A percentile compares a stretch with the other conserved stretches of the same genome.
Evolutionary conservation across 106 monocot genomes (phyloP).

Genomic region (Allium fistulosum): DNA sequence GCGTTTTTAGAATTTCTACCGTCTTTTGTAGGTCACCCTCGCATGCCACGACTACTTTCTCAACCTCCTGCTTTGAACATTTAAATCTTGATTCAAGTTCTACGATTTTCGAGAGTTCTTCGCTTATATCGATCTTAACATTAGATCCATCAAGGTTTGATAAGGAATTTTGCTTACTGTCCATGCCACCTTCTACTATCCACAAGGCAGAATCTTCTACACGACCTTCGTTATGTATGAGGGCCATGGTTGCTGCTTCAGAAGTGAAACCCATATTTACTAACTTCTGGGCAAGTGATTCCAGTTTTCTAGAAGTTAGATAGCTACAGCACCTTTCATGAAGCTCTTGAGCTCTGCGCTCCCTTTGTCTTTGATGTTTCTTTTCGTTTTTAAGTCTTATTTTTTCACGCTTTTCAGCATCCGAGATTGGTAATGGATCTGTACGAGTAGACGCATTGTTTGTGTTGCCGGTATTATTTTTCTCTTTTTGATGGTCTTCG

Average conservation of each 20-base stretch:
- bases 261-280: conserved; percentile 80
- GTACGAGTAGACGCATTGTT: background rate
- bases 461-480: conserved; percentile 12
- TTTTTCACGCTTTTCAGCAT: conserved; percentile 85
- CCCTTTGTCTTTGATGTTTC: conserved; percentile 88
- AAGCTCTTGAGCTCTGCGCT: conserved; percentile 74
- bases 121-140: conserved; percentile 71
- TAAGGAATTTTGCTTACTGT: conserved; percentile 25
- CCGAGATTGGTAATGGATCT: conserved; percentile 56
- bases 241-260: conserved; percentile 66
- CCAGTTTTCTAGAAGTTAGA: conserved; percentile 81
- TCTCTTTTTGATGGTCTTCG: conserved; percentile 68
- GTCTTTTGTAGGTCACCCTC: conserved; percentile 81
- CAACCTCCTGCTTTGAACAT: conserved; percentile 81
- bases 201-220: conserved; percentile 75
- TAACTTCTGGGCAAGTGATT: conserved; percentile 58
- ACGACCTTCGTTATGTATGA: conserved; percentile 71
- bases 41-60: conserved; percentile 66
- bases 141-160: conserved; percentile 23
- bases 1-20: conserved; percentile 40
- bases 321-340: conserved; percentile 60
- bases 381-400: conserved; percentile 88
- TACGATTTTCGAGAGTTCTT: conserved; percentile 59
- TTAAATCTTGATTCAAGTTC: conserved; percentile 56
- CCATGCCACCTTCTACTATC: conserved; percentile 56